A percentile compares a stretch with the other conserved stretches of the same genome.
These are phyloP conservation scores for Elsinoe fawcettii DNA, from an alignment of 2,329 filamentous ascomycete species.

Conservation along the genomic window DNA sequence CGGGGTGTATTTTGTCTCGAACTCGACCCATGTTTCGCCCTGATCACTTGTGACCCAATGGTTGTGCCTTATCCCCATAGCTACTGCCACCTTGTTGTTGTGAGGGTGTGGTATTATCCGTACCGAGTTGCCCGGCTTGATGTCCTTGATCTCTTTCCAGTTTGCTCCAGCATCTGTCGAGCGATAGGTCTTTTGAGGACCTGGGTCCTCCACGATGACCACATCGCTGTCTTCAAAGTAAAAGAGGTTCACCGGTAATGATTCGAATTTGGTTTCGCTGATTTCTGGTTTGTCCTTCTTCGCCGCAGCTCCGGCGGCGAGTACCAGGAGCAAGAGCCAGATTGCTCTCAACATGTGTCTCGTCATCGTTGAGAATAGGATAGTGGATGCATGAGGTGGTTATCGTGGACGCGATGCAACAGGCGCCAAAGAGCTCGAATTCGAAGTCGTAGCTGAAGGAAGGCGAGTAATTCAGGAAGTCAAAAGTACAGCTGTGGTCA, in stretches of 20 bases:
- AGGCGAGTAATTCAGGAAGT: background rate
- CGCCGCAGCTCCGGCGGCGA: conserved; percentile 17
- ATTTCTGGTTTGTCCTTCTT: conserved; percentile 50
- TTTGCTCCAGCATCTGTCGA: conserved; percentile 71
- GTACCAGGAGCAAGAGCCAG: conserved; percentile 13
- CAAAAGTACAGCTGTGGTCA: conserved; percentile 5
- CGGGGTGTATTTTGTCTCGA: conserved; percentile 54
- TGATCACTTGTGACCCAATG: conserved; percentile 81
- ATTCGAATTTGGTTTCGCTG: conserved; percentile 56
- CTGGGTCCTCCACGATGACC: conserved; percentile 63
- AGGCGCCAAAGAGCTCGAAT: background rate
- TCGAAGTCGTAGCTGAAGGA: background rate
- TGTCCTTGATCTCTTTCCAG: conserved; percentile 60
- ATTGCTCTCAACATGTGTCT: conserved; percentile 11
- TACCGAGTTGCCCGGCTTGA: conserved; percentile 55
- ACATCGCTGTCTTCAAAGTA: conserved; percentile 90
- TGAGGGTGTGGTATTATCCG: conserved; percentile 69
- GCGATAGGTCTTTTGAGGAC: conserved; percentile 60
- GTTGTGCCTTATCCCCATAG: conserved; percentile 55
- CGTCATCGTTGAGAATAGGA: background rate
- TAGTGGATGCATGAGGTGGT: conserved; percentile 2
- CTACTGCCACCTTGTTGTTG: conserved; percentile 71
- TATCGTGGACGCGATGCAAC: background rate
- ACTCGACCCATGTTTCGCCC: conserved; percentile 72
- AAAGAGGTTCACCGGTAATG: conserved; percentile 60